These are phyloP conservation scores for Orbilia oligospora DNA, from an alignment of 2,329 filamentous ascomycete species.

Conservation along the genomic window DNA sequence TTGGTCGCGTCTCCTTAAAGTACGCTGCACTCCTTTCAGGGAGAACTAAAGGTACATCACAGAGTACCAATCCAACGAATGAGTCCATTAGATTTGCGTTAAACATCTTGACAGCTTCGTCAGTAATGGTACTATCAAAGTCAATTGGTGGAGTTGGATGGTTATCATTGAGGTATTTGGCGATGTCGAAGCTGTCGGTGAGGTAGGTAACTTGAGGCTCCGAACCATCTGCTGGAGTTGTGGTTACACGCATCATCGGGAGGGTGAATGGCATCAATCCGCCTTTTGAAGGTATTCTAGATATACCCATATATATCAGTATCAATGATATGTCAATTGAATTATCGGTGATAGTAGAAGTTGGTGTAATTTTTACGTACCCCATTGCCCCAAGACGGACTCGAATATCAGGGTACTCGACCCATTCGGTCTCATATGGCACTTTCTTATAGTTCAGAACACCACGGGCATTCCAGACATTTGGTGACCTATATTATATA, in stretches of 20 bases:
- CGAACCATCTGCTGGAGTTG: slow-evolving; percentile 69
- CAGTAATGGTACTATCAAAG: slow-evolving; percentile 69
- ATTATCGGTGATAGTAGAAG: neutral
- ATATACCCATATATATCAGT: slow-evolving; percentile 65
- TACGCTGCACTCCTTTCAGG: slow-evolving; percentile 71
- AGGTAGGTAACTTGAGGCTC: slow-evolving; percentile 47
- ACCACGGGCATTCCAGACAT: slow-evolving; percentile 71
- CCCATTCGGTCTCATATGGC: slow-evolving; percentile 71
- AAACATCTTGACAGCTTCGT: slow-evolving; percentile 56
- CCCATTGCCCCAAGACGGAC: slow-evolving; percentile 67
- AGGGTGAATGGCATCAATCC: slow-evolving; percentile 75
- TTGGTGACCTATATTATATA: slow-evolving; percentile 67
- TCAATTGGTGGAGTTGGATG: slow-evolving; percentile 68
- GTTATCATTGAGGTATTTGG: slow-evolving; percentile 72
- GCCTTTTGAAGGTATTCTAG: slow-evolving; percentile 68
- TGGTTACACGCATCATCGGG: slow-evolving; percentile 72
- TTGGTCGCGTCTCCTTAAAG: slow-evolving; percentile 69
- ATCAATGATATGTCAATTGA: no score
- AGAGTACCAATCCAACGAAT: slow-evolving; percentile 60
- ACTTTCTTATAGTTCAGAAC: slow-evolving; percentile 71
- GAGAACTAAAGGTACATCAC: slow-evolving; percentile 72
- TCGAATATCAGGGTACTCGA: slow-evolving; percentile 71
- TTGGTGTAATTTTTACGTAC: slow-evolving; percentile 8
- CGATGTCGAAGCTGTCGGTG: slow-evolving; percentile 76
- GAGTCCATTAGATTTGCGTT: slow-evolving; percentile 47